A percentile compares a stretch with the other conserved stretches of the same genome.
Evolutionary conservation across 2,329 filamentous ascomycete genomes (phyloP).

Genomic region (Zymoseptoria brevis): DNA sequence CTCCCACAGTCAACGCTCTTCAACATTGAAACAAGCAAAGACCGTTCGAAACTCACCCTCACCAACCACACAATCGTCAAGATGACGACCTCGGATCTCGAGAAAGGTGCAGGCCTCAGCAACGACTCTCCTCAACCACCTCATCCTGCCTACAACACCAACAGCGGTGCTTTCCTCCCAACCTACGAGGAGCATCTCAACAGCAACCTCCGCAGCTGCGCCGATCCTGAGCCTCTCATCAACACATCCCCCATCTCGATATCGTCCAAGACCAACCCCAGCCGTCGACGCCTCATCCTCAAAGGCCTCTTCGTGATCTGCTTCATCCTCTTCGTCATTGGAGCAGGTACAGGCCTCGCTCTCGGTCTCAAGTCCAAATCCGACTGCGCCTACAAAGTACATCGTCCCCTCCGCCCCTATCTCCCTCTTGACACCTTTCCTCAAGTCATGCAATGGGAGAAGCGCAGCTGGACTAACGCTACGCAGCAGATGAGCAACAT

Average conservation of each 20-base stretch:
- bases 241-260: not conserved
- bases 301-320: not conserved
- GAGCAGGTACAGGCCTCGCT: not conserved
- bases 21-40: not conserved
- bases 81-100: slow-evolving; percentile 4
- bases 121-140: not conserved
- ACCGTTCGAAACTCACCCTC: not conserved
- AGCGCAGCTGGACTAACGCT: not conserved
- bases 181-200: slow-evolving; percentile 13
- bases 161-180: slow-evolving; percentile 4
- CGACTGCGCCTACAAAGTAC: not conserved
- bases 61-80: not conserved
- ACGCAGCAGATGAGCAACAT: not conserved
- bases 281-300: not conserved
- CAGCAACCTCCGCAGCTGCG: slow-evolving; percentile 6
- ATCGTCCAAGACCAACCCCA: not conserved
- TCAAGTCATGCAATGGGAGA: not conserved
- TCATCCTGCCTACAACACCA: not conserved
- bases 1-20: not conserved
- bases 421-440: not conserved
- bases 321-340: slow-evolving; percentile 1
- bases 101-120: slow-evolving; percentile 6
- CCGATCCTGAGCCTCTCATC: not conserved
- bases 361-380: not conserved
- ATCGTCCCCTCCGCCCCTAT: not conserved